Evolutionary conservation across 2,329 filamentous ascomycete genomes (phyloP), one percentile per base, ranked within the genome.

Genomic region (Alternaria triticimaculans): DNA sequence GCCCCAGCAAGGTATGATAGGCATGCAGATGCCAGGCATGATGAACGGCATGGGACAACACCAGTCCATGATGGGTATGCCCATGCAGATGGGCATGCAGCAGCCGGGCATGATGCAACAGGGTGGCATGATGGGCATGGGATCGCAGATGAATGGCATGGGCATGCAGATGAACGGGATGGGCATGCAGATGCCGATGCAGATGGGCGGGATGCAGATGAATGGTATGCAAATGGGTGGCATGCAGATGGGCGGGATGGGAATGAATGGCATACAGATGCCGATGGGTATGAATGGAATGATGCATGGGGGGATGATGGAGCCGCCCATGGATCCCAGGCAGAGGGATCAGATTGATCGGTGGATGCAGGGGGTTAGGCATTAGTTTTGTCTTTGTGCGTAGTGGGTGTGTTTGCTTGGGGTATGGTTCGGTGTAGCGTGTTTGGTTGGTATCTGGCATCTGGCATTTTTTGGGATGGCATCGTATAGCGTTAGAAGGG

Each of bases 321-420:
- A 74, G 37, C 68, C 62, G 49, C 69, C 70, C 2, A 79, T 85
- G 73, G 82, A 87, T 72, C 78, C 82, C 5, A 80, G 80, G 57
- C 86, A 87, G 72, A 80, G 86, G 58, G 86, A 85, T 62, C 80
- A 86, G 62, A 88, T 89, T 77, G 86, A 89, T 79, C 85, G 83
- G 33, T 89, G 87, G 87, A 83, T 87, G 72, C 82, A 85, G 70
- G 76, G 80, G 51, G 75, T 84, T 58, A 66, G 70, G 61, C 67
- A 70, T 53, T 75, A 45, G 68, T 51, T 23, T 26, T 26, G 33
- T 44, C 37, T 41, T 41, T 41, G 37, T 1, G n/a, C 9, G 37
- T 18, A 18, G 15, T 18, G 15, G 15, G 37, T 0, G 37, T 18
- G 21, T 26, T 33, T 48, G 8, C 28, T 49, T 53, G 46, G 46